These are phyloP conservation scores for Bidens hawaiensis DNA, from an alignment of 140 eudicot genomes.

Conservation along the genomic window DNA sequence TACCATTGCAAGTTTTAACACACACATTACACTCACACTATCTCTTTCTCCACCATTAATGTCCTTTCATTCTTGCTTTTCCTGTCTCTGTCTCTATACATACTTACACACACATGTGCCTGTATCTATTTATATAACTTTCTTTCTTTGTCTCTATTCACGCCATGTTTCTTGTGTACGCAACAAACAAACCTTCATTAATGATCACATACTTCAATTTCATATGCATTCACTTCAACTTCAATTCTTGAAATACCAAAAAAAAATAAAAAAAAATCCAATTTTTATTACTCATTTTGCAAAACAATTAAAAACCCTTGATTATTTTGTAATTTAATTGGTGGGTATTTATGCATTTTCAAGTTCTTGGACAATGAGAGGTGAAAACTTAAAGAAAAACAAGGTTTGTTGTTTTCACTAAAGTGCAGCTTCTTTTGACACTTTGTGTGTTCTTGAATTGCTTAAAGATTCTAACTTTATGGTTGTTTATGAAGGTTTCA, in stretches of 20 bases:
- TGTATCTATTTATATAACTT: conserved; percentile 11
- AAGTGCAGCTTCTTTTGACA: not conserved
- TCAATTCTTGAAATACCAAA: no score
- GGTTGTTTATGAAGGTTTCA: conserved; percentile 49
- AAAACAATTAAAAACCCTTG: conserved; percentile 4
- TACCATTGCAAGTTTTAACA: conserved; percentile 15
- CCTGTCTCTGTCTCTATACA: conserved; percentile 10
- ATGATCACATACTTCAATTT: conserved; percentile 11
- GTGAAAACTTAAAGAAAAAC: conserved; percentile 70
- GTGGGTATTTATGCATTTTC: conserved; percentile 34
- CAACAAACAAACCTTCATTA: not conserved
- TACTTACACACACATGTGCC: not conserved
- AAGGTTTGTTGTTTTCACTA: conserved; percentile 67
- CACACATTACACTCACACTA: conserved; percentile 1
- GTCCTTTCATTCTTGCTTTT: not conserved
- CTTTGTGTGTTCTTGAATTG: not conserved
- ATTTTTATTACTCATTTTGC: not conserved
- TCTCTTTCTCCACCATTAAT: conserved; percentile 8
- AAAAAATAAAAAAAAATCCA: conserved; percentile 1
- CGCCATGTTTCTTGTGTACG: conserved; percentile 19
- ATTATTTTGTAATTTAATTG: conserved; percentile 9
- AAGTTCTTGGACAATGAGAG: conserved; percentile 63
- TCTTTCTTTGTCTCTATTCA: conserved; percentile 22
- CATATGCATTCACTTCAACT: conserved; percentile 1
- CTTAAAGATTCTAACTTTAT: conserved; percentile 20